Percentiles rank a stretch among this genome's conserved stretches.
phyloP scores from a whole-genome alignment of 768 basidiomycete species.

The Leccinum arenicola region DNA sequence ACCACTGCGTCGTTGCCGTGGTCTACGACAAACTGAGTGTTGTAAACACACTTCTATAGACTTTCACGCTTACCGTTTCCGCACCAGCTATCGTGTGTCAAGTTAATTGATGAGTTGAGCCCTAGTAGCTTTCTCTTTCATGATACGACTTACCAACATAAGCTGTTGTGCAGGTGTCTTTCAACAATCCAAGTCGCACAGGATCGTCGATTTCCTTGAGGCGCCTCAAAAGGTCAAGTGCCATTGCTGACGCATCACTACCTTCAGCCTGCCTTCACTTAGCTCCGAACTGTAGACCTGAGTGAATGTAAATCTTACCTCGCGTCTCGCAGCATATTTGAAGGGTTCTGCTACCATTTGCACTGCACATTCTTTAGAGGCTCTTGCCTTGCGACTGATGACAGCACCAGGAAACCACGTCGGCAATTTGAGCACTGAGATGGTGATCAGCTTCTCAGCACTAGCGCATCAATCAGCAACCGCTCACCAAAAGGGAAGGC shows the following conservation, averaged over 20 bases:
- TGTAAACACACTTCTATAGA: background rate
- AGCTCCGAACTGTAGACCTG: background rate
- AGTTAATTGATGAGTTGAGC: background rate
- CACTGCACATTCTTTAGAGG: constrained; percentile 3
- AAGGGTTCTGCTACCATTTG: constrained; percentile 18
- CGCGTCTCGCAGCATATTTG: constrained; percentile 10
- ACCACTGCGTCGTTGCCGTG: constrained; percentile 13
- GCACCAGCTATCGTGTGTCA: constrained; percentile 14
- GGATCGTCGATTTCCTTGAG: constrained; percentile 2
- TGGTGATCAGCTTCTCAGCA: background rate
- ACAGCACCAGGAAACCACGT: constrained; percentile 22
- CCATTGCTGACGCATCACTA: constrained; percentile 13
- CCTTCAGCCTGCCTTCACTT: constrained; percentile 9
- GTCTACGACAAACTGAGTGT: constrained; percentile 4
- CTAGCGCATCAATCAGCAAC: background rate
- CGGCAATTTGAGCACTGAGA: constrained; percentile 23
- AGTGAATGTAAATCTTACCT: constrained; percentile 3
- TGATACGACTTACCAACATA: constrained; percentile 15
- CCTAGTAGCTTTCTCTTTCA: background rate
- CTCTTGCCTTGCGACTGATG: constrained; percentile 26
- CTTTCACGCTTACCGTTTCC: constrained; percentile 14
- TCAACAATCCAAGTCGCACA: constrained; percentile 11
- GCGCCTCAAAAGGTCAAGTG: constrained; percentile 6
- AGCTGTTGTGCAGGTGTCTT: constrained; percentile 10
- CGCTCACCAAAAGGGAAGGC: constrained; percentile 24